Evolutionary conservation across 1,284 basidiomycete species (phyloP), one percentile per base, ranked within the genome.

Genomic region (Tausonia pullulans): DNA sequence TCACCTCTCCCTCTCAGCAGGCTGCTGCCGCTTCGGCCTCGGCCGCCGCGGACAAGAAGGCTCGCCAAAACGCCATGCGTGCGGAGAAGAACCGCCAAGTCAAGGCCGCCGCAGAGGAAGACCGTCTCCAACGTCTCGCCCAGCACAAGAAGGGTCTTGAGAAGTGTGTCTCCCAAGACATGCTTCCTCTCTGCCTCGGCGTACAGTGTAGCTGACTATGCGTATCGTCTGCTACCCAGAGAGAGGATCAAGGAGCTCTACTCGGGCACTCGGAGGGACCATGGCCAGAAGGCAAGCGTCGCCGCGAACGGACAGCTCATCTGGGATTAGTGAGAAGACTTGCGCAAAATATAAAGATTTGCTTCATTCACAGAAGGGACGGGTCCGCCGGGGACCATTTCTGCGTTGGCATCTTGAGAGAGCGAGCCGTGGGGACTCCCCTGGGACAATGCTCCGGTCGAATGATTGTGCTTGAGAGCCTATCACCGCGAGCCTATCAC

Each of bases 81-180:
- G 55, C 55, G 10, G 55, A 57, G 55, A 43, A 40, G 14, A 57
- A 57, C n/a, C 43, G 45, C 41, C 41, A 39, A 9, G 61, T 55
- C 45, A 62, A 62, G 48, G 44, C 45, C 10, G 54, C 56, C 54
- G 27, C 54, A 6, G 61, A 62, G 55, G 55, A 52, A n/a, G 61
- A 62, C 46, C 54, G 61, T 13, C 40, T 62, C 46, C 54, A 48
- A 39, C 46, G 43, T 2, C 54, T 62, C 3, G 61, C 61, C 2
- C 54, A 44, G 39, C 61, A 62, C n/a, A 62, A 56, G 54, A 57
- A 27, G 40, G 46, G 54, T 3, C 46, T 62, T 7, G 61, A 62
- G 40, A 56, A 62, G 61, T 27, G 27, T 27, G 27, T 27, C 27
- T 27, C 27, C 27, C 27, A 27, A 27, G 27, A 2, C 27, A 27